Evolutionary conservation across 2,329 filamentous ascomycete species (phyloP).

Genomic region (Exophiala alcalophila): DNA sequence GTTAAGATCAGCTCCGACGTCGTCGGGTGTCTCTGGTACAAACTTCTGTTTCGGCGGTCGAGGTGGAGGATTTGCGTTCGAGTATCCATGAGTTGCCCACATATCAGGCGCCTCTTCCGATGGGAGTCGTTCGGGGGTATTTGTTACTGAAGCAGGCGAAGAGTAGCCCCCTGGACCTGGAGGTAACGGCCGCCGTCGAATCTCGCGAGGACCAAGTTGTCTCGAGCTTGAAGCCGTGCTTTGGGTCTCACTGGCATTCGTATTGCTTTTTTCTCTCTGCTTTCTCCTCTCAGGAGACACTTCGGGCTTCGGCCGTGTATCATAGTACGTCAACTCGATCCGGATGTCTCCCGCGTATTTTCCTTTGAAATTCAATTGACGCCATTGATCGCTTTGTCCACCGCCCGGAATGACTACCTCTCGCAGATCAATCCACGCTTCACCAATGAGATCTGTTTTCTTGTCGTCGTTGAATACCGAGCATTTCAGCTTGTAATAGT

Average conservation of each 20-base stretch:
- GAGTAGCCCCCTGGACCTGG: conserved; percentile 57
- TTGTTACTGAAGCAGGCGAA: conserved; percentile 6
- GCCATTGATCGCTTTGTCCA: conserved; percentile 93
- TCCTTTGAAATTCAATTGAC: conserved; percentile 78
- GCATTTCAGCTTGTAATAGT: conserved; percentile 93
- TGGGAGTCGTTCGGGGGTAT: conserved; percentile 8
- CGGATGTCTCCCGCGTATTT: conserved; percentile 95
- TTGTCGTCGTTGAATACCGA: conserved; percentile 99
- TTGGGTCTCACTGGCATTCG: conserved; percentile 32
- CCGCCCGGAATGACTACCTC: conserved; percentile 79
- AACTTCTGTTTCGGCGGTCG: conserved; percentile 25
- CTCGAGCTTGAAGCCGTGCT: conserved; percentile 43
- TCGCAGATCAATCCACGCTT: conserved; percentile 82
- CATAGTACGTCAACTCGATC: conserved; percentile 95
- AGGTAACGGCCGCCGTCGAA: conserved; percentile 82
- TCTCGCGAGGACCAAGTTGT: conserved; percentile 52
- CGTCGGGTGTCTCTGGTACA: conserved; percentile 25
- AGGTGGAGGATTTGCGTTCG: conserved; percentile 17
- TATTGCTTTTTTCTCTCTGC: conserved; percentile 39
- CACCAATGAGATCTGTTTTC: conserved; percentile 92
- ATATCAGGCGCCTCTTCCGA: conserved; percentile 28
- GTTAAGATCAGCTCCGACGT: conserved; percentile 22
- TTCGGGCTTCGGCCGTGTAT: conserved; percentile 81
- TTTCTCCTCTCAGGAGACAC: conserved; percentile 55
- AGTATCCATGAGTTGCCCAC: conserved; percentile 8